A percentile compares a stretch with the other conserved stretches of the same genome.
Evolutionary conservation across 2,329 filamentous ascomycete species (phyloP).

Genomic region (Fusarium sp.): DNA sequence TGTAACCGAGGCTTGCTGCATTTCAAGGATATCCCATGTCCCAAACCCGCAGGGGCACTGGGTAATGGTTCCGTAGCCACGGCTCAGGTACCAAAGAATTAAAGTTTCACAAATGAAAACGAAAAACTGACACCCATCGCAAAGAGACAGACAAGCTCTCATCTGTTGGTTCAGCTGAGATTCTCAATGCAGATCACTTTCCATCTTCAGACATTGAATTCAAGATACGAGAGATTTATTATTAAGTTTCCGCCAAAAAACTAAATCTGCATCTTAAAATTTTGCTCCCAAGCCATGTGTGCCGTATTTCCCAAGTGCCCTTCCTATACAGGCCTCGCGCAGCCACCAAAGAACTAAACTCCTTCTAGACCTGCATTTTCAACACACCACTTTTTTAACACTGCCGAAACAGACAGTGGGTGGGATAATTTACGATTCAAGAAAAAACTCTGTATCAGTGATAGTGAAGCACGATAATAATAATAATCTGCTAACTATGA

Average conservation of each 20-base stretch:
- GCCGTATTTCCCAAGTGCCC: not conserved
- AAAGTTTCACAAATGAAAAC: not conserved
- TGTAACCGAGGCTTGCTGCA: not conserved
- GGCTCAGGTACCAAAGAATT: slow-evolving; percentile 11
- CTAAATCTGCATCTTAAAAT: not conserved
- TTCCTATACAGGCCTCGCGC: not conserved
- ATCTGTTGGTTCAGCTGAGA: not conserved
- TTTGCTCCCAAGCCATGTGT: slow-evolving; percentile 7
- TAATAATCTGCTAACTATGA: not conserved
- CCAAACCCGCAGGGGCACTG: not conserved
- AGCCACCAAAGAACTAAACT: slow-evolving; percentile 2
- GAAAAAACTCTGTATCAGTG: not conserved
- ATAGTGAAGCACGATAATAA: not conserved
- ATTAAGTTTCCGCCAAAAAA: not conserved
- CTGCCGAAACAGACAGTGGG: not conserved
- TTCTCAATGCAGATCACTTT: not conserved
- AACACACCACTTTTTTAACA: not conserved
- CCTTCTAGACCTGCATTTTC: not conserved
- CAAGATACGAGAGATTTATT: not conserved
- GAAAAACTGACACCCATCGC: not conserved
- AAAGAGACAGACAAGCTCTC: not conserved
- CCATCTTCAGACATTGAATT: not conserved
- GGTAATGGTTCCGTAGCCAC: not conserved
- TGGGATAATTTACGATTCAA: slow-evolving; percentile 13
- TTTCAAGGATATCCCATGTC: not conserved